These are phyloP conservation scores for Pseudogymnoascus verrucosus DNA, from an alignment of 2,329 filamentous ascomycete species.

Conservation along the genomic window DNA sequence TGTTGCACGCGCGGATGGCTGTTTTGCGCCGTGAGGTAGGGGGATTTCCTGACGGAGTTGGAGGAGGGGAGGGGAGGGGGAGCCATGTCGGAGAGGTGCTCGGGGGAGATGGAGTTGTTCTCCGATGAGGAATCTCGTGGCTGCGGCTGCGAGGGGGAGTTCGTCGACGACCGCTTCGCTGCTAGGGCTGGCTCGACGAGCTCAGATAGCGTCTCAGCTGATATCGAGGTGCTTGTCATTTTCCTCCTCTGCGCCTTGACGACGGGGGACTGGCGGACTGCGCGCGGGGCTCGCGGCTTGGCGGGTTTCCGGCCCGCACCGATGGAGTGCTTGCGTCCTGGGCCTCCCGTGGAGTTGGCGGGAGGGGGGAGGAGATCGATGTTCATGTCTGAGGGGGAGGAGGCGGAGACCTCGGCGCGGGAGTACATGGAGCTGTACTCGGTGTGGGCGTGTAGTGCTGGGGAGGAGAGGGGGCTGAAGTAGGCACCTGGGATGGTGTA, in stretches of 20 bases:
- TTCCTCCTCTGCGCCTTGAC: constrained; percentile 37
- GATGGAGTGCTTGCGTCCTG: constrained; percentile 17
- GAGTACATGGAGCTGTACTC: constrained; percentile 35
- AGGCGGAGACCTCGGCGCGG: constrained; percentile 28
- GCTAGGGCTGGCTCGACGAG: constrained; percentile 27
- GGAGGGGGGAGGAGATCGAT: constrained; percentile 23
- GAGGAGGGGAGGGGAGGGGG: constrained; percentile 60
- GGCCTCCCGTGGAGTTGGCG: constrained; percentile 15
- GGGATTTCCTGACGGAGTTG: constrained; percentile 57
- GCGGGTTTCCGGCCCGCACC: constrained; percentile 16
- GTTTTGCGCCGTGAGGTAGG: constrained; percentile 54
- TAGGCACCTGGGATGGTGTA: constrained; percentile 58
- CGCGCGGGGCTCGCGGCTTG: constrained; percentile 23
- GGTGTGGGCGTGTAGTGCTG: constrained; percentile 66
- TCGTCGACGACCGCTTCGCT: constrained; percentile 30
- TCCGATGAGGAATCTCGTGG: constrained; percentile 37
- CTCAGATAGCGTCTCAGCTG: constrained; percentile 33
- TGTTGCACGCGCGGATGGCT: constrained; percentile 30
- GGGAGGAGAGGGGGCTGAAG: constrained; percentile 77
- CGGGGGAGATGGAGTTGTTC: constrained; percentile 57
- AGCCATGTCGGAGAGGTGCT: constrained; percentile 57
- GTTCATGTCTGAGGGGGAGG: constrained; percentile 27
- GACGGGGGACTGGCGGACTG: constrained; percentile 32
- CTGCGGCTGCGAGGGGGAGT: constrained; percentile 27
- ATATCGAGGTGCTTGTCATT: constrained; percentile 32